Percentiles rank a stretch among this genome's conserved stretches.
phyloP scores from a whole-genome alignment of 176 grass and related monocot genomes.

The Phyllostachys edulis region DNA sequence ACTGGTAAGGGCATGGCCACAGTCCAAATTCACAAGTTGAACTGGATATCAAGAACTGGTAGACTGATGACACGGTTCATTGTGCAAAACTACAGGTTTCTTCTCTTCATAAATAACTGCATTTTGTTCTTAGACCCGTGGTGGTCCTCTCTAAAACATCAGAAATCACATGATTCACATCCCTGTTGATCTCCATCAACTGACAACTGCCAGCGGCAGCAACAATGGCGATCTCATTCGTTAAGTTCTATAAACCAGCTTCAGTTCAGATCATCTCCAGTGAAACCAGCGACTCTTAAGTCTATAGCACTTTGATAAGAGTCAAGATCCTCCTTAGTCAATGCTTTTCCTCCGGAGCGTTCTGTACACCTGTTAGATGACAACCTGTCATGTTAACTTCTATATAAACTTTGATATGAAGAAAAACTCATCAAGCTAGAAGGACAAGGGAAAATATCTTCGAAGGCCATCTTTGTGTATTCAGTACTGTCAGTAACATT shows the following conservation, averaged over 20 bases:
- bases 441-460: not conserved
- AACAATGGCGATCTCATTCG: constrained; percentile 61
- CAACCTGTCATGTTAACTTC: not conserved
- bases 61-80: not conserved
- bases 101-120: constrained; percentile 43
- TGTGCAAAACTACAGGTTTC: constrained; percentile 42
- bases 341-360: constrained; percentile 37
- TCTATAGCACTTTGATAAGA: constrained; percentile 38
- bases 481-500: not conserved
- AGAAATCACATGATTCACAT: constrained; percentile 35
- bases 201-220: constrained; percentile 39
- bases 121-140: constrained; percentile 37
- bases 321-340: constrained; percentile 50
- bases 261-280: constrained; percentile 13
- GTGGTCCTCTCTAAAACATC: constrained; percentile 57
- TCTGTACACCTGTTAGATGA: constrained; percentile 28
- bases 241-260: constrained; percentile 49
- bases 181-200: constrained; percentile 52
- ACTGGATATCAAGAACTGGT: not conserved
- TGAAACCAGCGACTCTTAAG: constrained; percentile 36
- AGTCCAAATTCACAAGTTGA: constrained; percentile 5
- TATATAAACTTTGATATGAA: not conserved
- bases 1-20: constrained; percentile 40
- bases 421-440: constrained; percentile 15
- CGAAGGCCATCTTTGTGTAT: not conserved